phyloP scores from a whole-genome alignment of 306 rosid genomes.

The Senna siamea region DNA sequence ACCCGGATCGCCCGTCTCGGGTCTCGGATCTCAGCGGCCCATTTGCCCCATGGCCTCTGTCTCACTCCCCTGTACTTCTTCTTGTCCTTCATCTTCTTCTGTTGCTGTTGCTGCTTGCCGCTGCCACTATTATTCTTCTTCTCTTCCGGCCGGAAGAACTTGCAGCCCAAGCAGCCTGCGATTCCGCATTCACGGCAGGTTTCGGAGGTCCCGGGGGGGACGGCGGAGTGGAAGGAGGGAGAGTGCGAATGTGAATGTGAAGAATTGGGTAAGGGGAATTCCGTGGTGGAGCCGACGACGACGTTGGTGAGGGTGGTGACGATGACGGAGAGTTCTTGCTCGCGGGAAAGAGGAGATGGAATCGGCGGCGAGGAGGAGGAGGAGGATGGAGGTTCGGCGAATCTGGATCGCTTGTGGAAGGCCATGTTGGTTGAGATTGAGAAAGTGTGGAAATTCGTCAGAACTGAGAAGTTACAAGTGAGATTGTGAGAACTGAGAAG shows the following conservation, averaged over 20 bases:
- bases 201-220: conserved; percentile 30
- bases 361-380: not conserved
- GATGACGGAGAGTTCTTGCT: conserved; percentile 72
- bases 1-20: conserved; percentile 72
- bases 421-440: conserved; percentile 35
- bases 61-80: conserved; percentile 90
- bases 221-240: not conserved
- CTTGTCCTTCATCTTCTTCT: conserved; percentile 51
- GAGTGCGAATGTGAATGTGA: too few species aligned
- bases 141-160: conserved; percentile 56
- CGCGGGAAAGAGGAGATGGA: conserved; percentile 50
- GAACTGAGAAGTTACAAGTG: too few species aligned
- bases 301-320: conserved; percentile 79
- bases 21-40: conserved; percentile 95
- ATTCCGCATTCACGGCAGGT: conserved; percentile 60
- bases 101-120: too few species aligned
- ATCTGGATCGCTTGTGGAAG: conserved; percentile 27
- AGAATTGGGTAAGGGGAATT: not conserved
- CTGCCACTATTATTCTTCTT: conserved; percentile 21
- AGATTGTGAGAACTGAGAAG: too few species aligned
- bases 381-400: not conserved
- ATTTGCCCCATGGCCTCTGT: conserved; percentile 97
- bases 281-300: conserved; percentile 53
- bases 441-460: not conserved
- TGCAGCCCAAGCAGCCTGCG: conserved; percentile 67